These are phyloP conservation scores for Fragilariopsis cylindrus DNA, from an alignment of 108 stramenopile species.

Conservation along the genomic window DNA sequence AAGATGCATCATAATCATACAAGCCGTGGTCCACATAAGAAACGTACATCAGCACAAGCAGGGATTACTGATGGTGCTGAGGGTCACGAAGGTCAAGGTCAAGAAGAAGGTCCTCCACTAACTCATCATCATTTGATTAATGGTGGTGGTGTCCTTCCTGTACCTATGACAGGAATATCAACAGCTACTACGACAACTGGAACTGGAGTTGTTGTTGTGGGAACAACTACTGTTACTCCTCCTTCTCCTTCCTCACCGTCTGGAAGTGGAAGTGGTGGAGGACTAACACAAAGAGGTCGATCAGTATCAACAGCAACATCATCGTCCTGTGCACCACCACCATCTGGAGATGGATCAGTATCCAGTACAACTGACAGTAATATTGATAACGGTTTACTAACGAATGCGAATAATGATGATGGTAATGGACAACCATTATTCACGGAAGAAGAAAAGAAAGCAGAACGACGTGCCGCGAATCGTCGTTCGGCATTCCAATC, in stretches of 20 bases:
- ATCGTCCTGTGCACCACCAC: background rate
- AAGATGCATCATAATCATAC: conserved; percentile 9
- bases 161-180: conserved; percentile 2
- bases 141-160: conserved; percentile 2
- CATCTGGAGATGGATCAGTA: background rate
- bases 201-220: too few species aligned
- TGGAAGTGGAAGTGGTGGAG: background rate
- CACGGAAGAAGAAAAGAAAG: conserved; percentile 36
- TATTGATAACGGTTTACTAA: too few species aligned
- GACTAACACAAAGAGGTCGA: too few species aligned
- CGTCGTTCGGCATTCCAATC: conserved; percentile 63
- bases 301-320: background rate
- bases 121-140: background rate
- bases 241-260: background rate
- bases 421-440: background rate
- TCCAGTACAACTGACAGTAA: too few species aligned
- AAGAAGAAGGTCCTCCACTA: background rate
- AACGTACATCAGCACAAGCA: conserved; percentile 9
- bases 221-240: background rate
- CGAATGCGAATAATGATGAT: too few species aligned
- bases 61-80: background rate
- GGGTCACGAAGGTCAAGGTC: background rate
- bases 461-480: conserved; percentile 53
- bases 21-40: conserved; percentile 16
- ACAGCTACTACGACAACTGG: background rate